phyloP scores from a whole-genome alignment of 2,329 filamentous ascomycete species.

The Talaromyces sp. region DNA sequence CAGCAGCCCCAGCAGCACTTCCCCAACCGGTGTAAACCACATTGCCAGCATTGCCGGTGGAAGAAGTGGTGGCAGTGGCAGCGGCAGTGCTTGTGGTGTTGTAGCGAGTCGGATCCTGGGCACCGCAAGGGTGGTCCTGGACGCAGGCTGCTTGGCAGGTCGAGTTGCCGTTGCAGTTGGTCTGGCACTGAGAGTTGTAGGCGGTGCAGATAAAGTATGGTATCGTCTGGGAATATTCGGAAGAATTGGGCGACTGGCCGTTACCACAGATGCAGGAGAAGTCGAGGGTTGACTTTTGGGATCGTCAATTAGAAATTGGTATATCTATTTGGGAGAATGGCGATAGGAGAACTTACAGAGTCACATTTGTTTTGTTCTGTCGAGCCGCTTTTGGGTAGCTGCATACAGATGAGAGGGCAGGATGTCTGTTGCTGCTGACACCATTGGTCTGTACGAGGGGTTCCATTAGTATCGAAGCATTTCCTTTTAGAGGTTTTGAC shows the following conservation, averaged over 20 bases:
- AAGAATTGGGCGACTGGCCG: constrained; percentile 52
- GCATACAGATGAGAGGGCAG: constrained; percentile 44
- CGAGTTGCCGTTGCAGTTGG: constrained; percentile 44
- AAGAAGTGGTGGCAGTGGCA: constrained; percentile 26
- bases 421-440: constrained; percentile 37
- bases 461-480: background rate
- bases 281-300: constrained; percentile 39
- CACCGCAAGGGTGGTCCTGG: constrained; percentile 56
- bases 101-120: constrained; percentile 51
- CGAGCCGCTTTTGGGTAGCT: constrained; percentile 32
- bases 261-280: constrained; percentile 56
- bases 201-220: constrained; percentile 60
- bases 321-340: background rate
- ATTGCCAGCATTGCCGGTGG: constrained; percentile 26
- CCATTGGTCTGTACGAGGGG: constrained; percentile 33
- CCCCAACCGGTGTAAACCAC: constrained; percentile 44
- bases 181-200: constrained; percentile 53
- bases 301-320: background rate
- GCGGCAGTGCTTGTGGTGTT: constrained; percentile 43
- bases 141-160: constrained; percentile 50
- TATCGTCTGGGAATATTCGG: constrained; percentile 59
- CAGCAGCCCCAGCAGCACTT: constrained; percentile 30
- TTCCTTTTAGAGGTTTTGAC: constrained; percentile 4
- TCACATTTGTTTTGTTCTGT: constrained; percentile 38
- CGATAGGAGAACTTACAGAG: constrained; percentile 24